A percentile compares a stretch with the other conserved stretches of the same genome.
phyloP scores from a whole-genome alignment of 1,139 yeast genomes.

The Pichia sp. region DNA sequence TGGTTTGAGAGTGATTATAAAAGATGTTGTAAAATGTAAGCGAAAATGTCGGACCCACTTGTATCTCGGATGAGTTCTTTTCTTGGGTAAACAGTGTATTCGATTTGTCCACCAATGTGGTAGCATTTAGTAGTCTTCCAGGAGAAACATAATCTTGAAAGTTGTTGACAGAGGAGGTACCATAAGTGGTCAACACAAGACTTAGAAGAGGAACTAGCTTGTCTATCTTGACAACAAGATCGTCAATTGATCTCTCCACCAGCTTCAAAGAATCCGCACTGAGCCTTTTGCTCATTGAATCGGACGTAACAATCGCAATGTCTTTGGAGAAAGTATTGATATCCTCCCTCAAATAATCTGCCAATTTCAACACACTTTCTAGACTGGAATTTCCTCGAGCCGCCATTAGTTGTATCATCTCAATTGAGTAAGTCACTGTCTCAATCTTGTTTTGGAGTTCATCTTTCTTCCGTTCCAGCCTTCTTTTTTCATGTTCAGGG shows the following conservation, averaged over 20 bases:
- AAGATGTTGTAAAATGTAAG: conserved; percentile 59
- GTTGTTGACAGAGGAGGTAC: conserved; percentile 50
- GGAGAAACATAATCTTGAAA: conserved; percentile 51
- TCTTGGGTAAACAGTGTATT: conserved; percentile 26
- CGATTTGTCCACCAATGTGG: conserved; percentile 40
- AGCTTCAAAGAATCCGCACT: conserved; percentile 33
- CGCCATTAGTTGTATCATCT: conserved; percentile 58
- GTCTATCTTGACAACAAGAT: conserved; percentile 47
- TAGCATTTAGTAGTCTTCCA: conserved; percentile 59
- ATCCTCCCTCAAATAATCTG: conserved; percentile 50
- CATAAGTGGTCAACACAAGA: conserved; percentile 62
- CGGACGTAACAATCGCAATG: conserved; percentile 30
- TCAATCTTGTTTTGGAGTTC: conserved; percentile 54
- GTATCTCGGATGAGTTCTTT: conserved; percentile 14
- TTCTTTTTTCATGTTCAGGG: conserved; percentile 48
- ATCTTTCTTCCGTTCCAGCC: conserved; percentile 36
- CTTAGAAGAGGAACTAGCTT: conserved; percentile 66
- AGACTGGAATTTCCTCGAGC: conserved; percentile 68
- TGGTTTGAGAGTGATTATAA: conserved; percentile 44
- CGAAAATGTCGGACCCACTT: conserved; percentile 58
- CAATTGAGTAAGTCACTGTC: conserved; percentile 63
- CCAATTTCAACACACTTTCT: conserved; percentile 49
- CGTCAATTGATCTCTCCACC: conserved; percentile 45
- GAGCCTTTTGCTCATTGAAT: conserved; percentile 12
- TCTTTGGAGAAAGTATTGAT: conserved; percentile 52